These are phyloP conservation scores for Laetiporus sulphureus DNA, from an alignment of 1,284 basidiomycete species.

Conservation along the genomic window DNA sequence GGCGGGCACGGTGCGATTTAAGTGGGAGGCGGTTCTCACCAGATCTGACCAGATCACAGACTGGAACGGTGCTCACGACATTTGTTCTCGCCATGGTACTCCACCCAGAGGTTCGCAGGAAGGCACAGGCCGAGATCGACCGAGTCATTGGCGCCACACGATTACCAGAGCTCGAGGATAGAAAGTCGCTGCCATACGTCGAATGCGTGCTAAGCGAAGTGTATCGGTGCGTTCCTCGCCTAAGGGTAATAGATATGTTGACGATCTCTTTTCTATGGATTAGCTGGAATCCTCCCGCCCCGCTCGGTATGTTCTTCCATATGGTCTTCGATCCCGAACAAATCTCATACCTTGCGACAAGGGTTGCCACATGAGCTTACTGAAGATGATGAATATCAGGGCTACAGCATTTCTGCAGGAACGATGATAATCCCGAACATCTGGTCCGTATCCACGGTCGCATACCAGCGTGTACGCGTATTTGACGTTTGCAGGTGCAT, in stretches of 20 bases:
- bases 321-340: not conserved
- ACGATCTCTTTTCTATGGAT: not conserved
- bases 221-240: constrained; percentile 1
- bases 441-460: too few relatives aligned
- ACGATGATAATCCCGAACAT: constrained; percentile 42
- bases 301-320: not conserved
- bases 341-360: not conserved
- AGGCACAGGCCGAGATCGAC: constrained; percentile 30
- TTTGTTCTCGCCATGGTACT: constrained; percentile 46
- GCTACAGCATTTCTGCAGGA: constrained; percentile 38
- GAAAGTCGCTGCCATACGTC: constrained; percentile 36
- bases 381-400: constrained; percentile 43
- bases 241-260: not conserved
- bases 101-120: constrained; percentile 41
- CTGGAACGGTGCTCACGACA: not conserved
- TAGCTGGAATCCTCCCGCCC: not conserved
- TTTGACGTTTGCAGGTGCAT: too few relatives aligned
- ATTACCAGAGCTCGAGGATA: constrained; percentile 41
- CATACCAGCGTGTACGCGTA: too few relatives aligned
- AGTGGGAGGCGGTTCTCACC: not conserved
- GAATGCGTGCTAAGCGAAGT: constrained; percentile 28
- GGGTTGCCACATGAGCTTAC: constrained; percentile 44
- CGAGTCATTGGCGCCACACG: constrained; percentile 36
- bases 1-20: not conserved
- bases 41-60: not conserved